phyloP scores from a whole-genome alignment of 2,329 filamentous ascomycete species.

The Calonectria leucothoes region DNA sequence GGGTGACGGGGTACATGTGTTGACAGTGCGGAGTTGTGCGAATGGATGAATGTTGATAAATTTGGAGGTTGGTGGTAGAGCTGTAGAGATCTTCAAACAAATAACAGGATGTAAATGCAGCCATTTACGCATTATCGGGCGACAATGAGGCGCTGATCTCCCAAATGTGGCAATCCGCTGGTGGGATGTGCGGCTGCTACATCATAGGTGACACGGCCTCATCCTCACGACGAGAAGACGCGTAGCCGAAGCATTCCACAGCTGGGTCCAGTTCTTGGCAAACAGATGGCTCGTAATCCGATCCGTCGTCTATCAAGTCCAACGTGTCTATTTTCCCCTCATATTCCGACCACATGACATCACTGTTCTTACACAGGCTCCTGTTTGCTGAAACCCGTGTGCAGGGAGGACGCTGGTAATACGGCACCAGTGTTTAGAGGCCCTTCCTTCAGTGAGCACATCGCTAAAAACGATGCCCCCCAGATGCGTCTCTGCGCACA shows the following conservation, averaged over 20 bases:
- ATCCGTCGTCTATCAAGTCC: not conserved
- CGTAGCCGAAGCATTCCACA: not conserved
- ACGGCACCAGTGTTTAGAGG: not conserved
- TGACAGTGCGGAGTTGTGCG: not conserved
- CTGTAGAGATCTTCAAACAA: constrained; percentile 18
- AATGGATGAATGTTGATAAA: not conserved
- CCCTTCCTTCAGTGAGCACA: not conserved
- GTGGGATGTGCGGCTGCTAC: not conserved
- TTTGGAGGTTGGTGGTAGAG: constrained; percentile 5
- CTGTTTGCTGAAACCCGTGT: not conserved
- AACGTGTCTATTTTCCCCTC: not conserved
- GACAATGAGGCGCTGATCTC: constrained; percentile 8
- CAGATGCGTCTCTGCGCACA: not conserved
- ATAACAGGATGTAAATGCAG: constrained; percentile 24
- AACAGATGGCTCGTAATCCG: not conserved
- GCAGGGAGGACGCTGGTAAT: not conserved
- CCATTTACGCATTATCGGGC: constrained; percentile 41
- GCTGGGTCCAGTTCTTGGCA: not conserved
- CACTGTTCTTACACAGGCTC: not conserved
- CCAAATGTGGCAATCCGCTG: not conserved
- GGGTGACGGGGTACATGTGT: not conserved
- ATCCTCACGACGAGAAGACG: not conserved
- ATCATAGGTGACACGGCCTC: not conserved
- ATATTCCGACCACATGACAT: not conserved
- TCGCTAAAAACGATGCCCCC: constrained; percentile 3